Conservation (phyloP, 306 rosid genomes). For the Ziziphus jujuba region DNA sequence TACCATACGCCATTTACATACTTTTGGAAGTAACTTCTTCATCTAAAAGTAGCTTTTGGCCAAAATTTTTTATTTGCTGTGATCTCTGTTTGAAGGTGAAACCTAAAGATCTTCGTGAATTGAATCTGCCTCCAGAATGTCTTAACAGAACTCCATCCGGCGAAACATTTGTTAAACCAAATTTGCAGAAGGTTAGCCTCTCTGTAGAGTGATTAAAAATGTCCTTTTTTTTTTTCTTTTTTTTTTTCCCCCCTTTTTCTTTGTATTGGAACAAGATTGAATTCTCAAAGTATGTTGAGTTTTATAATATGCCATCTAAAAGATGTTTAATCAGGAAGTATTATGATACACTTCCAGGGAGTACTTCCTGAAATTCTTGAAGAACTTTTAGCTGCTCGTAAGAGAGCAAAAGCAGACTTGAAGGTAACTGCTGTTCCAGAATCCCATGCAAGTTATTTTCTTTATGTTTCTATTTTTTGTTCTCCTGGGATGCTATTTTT, state of each 20-base stretch:
- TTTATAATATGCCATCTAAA: slow-evolving; percentile 10
- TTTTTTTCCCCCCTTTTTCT: not conserved
- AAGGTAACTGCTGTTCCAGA: slow-evolving; percentile 54
- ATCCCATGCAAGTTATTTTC: slow-evolving; percentile 1
- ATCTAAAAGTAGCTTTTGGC: slow-evolving; percentile 5
- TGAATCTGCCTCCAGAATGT: slow-evolving; percentile 79
- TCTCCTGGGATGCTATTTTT: slow-evolving; percentile 12
- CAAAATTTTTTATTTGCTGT: slow-evolving; percentile 14
- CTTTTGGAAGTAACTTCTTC: slow-evolving; percentile 8
- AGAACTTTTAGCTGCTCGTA: slow-evolving; percentile 87
- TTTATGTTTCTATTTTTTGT: slow-evolving; percentile 1
- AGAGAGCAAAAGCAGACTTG: slow-evolving; percentile 94
- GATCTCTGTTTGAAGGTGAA: slow-evolving; percentile 57
- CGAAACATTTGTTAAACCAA: slow-evolving; percentile 83
- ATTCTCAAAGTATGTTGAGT: slow-evolving; percentile 22
- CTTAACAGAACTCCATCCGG: slow-evolving; percentile 95
- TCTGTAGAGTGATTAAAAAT: not conserved
- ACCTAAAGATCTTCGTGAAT: slow-evolving; percentile 68
- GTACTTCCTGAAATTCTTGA: slow-evolving; percentile 99
- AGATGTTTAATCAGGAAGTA: slow-evolving; percentile 8
- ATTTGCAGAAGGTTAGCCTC: slow-evolving; percentile 69
- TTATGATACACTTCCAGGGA: slow-evolving; percentile 56
- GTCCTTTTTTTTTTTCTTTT: not conserved
- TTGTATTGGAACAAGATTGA: slow-evolving; percentile 1
- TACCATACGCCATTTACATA: slow-evolving; percentile 3